Conservation (phyloP, 108 stramenopile genomes). For the Skeletonema costatum region DNA sequence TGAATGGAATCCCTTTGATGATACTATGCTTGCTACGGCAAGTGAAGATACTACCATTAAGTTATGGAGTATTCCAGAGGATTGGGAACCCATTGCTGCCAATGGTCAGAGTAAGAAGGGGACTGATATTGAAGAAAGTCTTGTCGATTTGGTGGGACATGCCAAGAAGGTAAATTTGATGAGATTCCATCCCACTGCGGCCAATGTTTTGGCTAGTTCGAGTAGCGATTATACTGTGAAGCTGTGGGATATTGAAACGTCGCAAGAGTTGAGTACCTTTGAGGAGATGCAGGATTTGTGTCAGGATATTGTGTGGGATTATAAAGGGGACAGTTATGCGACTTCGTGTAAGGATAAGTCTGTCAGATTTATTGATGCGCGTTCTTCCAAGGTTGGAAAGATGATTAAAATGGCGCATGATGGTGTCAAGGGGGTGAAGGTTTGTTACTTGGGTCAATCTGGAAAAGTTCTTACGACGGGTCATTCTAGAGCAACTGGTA, state of each 20-base stretch:
- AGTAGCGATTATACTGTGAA: slow-evolving; percentile 91
- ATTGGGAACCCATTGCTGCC: slow-evolving; percentile 90
- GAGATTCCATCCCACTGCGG: slow-evolving; percentile 93
- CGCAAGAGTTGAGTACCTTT: slow-evolving; percentile 63
- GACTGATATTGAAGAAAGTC: slow-evolving; percentile 79
- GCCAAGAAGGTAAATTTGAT: slow-evolving; percentile 92
- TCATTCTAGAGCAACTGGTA: slow-evolving; percentile 86
- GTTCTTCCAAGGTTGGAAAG: slow-evolving; percentile 57
- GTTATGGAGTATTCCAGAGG: slow-evolving; percentile 95
- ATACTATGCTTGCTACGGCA: slow-evolving; percentile 91
- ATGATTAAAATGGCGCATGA: slow-evolving; percentile 86
- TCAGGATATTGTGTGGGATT: slow-evolving; percentile 97
- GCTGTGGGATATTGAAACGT: slow-evolving; percentile 96
- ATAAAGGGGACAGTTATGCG: slow-evolving; percentile 87
- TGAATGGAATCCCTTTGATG: slow-evolving; percentile 98
- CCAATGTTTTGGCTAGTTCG: slow-evolving; percentile 86
- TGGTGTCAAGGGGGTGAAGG: slow-evolving; percentile 92
- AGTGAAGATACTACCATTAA: slow-evolving; percentile 96
- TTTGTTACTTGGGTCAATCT: slow-evolving; percentile 82
- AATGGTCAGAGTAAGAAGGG: slow-evolving; percentile 85
- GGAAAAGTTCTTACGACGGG: slow-evolving; percentile 94
- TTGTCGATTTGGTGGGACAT: slow-evolving; percentile 92
- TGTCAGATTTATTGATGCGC: slow-evolving; percentile 89
- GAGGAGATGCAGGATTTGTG: slow-evolving; percentile 81
- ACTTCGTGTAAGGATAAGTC: slow-evolving; percentile 96